Base-by-base conservation (phyloP, 805 yeast genomes). In the Saccharomycopsis sp. region DNA sequence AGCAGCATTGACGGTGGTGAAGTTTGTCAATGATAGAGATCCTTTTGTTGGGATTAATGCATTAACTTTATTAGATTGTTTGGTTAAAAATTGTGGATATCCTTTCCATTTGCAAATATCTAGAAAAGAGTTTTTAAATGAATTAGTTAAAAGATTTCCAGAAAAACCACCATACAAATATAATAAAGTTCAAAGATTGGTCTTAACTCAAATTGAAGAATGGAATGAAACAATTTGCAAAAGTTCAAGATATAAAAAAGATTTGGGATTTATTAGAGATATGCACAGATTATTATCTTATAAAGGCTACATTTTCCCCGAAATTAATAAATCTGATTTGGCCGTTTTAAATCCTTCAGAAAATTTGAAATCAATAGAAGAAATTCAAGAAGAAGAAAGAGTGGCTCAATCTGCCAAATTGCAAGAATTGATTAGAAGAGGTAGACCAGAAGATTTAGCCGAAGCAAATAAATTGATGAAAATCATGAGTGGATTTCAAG, bases 401-500 rank as follows among this genome's bases (percentile, higher is more conserved):
- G 67, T 86, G 37, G 96, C 94, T 2, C 96, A 88, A 56, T 73
- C 84, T 48, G 97, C 98, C 14, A 92, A 92, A 62, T 71, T 92
- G 49, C 98, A 92, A 62, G 98, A 92, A 60, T 70, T 92, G 47
- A 83, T 92, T 47, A 78, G 97, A 62, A 73, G 96, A 52, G 98
- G 97, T 31, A 81, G 84, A 58, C 97, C 98, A 5, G 83, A 79
- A 48, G 99, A 92, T 62, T 72, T 92, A 55, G 84, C 80, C 52
- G 98, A 92, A 60, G 99, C 99, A 33, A 92, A 92, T 60, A 85
- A 83, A 51, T 70, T 92, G 59, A 92, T 92, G 98, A 87, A 89
- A 58, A 76, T 92, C 51, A 87, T 92, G 96, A 95, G 97, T 4
- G 99, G 99, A 4, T 92, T 86, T 66, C 83, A 83, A 58, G 86